Evolutionary conservation across 208 protist genomes (phyloP).

Genomic region (Trypanosomatidae sp.): DNA sequence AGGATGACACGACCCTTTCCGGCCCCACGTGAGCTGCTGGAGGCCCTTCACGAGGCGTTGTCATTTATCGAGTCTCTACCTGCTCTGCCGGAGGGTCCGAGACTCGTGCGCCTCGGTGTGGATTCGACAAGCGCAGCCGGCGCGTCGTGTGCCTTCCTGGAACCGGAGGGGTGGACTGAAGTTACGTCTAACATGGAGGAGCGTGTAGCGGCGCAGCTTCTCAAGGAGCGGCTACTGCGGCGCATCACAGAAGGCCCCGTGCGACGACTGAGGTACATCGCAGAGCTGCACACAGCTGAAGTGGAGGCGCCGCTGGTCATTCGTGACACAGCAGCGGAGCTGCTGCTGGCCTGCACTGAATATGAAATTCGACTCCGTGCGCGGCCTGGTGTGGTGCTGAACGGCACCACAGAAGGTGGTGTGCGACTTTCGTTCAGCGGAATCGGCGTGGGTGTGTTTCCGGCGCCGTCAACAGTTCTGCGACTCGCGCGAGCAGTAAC

Average conservation of each 20-base stretch:
- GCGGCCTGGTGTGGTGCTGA: neutral
- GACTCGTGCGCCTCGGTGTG: slow-evolving; percentile 17
- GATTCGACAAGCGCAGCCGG: neutral
- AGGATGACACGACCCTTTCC: slow-evolving; percentile 1
- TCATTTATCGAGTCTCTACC: slow-evolving; percentile 28
- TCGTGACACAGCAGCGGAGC: slow-evolving; percentile 17
- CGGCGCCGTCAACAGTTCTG: slow-evolving; percentile 8
- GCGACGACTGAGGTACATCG: slow-evolving; percentile 11
- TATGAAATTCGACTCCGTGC: slow-evolving; percentile 1
- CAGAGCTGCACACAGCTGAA: slow-evolving; percentile 8
- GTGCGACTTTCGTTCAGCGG: slow-evolving; percentile 27
- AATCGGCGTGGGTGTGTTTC: slow-evolving; percentile 23
- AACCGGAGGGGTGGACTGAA: slow-evolving; percentile 4
- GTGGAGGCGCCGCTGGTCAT: slow-evolving; percentile 4
- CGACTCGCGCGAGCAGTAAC: neutral
- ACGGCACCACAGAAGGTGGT: neutral
- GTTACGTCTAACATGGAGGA: slow-evolving; percentile 1
- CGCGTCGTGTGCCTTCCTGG: slow-evolving; percentile 5
- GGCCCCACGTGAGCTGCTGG: slow-evolving; percentile 11
- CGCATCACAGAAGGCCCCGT: slow-evolving; percentile 9
- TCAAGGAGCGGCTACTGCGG: slow-evolving; percentile 25
- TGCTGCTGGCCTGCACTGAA: slow-evolving; percentile 19
- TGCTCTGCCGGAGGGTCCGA: neutral
- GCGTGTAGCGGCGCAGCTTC: slow-evolving; percentile 1
- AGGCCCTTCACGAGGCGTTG: slow-evolving; percentile 26